A percentile compares a stretch with the other conserved stretches of the same genome.
Evolutionary conservation across 495 filamentous ascomycete genomes (phyloP).

Genomic region (Podospora sp.): DNA sequence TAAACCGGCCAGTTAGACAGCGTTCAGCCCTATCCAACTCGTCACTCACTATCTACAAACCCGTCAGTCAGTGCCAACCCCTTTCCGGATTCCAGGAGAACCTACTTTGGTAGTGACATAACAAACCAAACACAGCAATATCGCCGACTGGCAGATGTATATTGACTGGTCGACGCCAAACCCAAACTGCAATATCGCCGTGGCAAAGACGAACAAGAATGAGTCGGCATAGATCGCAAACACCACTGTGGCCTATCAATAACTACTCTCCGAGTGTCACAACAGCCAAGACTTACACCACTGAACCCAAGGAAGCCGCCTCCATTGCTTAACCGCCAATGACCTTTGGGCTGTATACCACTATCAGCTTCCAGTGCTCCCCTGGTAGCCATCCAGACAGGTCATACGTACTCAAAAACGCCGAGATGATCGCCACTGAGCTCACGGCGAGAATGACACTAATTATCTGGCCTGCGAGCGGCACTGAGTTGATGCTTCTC

Average conservation of each 20-base stretch:
- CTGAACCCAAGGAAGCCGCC: constrained; percentile 46
- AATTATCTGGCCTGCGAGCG: constrained; percentile 42
- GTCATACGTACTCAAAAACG: constrained; percentile 46
- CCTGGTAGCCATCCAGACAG: background rate
- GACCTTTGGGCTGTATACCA: constrained; percentile 38
- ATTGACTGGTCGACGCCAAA: constrained; percentile 48
- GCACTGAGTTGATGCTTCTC: constrained; percentile 25
- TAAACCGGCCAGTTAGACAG: constrained; percentile 17
- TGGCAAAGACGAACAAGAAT: constrained; percentile 52
- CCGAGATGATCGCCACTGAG: constrained; percentile 45
- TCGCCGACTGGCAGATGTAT: constrained; percentile 49
- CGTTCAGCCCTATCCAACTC: constrained; percentile 12
- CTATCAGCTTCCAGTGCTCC: constrained; percentile 5
- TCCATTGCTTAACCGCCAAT: constrained; percentile 46
- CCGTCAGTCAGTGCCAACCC: constrained; percentile 12
- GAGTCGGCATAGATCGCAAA: constrained; percentile 56
- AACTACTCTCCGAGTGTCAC: background rate
- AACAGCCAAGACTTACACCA: constrained; percentile 44
- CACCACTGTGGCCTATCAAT: constrained; percentile 40
- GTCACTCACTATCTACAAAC: constrained; percentile 30
- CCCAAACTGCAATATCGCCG: constrained; percentile 52
- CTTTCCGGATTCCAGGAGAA: background rate
- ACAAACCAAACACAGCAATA: constrained; percentile 53
- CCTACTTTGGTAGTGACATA: constrained; percentile 58
- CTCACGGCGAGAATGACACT: constrained; percentile 47